Base-by-base conservation (phyloP, 441 rosid species). In the Mallotus repandus region DNA sequence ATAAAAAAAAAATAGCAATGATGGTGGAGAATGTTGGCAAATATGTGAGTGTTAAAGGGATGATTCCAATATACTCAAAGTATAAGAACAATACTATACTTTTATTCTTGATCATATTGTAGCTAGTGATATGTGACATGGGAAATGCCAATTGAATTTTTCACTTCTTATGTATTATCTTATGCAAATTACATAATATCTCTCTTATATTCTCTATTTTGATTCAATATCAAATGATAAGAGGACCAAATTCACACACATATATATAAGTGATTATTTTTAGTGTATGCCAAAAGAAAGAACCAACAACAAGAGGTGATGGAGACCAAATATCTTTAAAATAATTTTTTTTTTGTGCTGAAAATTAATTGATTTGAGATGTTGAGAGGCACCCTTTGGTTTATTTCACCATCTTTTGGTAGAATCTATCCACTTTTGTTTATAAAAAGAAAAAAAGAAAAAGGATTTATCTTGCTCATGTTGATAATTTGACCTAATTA, bases 351-450 rank as follows among this genome's bases (percentile, higher is more conserved):
- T 52, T 4, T 9, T 29, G 8, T 9, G 35, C 61, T 16, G 56
- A 46, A 62, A 38, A 46, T 2, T 0, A 18, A 29, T 46, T 69
- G 35, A 45, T 69, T 54, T 55, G 43, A 18, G 63, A 57, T 45
- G 53, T 15, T 15, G 22, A 35, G 0, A 52, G 18, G 6, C 1
- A 7, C 66, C 50, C 21, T 21, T 16, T 38, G 19, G 25, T 14
- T 70, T 10, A 1, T 25, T 13, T 22, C 13, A 9, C 32, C 45
- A n/a, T 60, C 1, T 53, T 68, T 56, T 43, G 62, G 21, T 38
- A 50, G 19, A 66, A 65, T 70, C 68, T 63, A 63, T 53, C 63
- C 71, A 63, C 57, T 74, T 70, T 32, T 59, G 3, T 29, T 29
- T 29, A 29, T 29, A 29, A 29, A 29, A 29, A 29, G 2, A 13